Percentiles rank a stretch among this genome's conserved stretches.
Conservation (phyloP, 2,329 filamentous ascomycete genomes). For the Uncinocarpus reesii region DNA sequence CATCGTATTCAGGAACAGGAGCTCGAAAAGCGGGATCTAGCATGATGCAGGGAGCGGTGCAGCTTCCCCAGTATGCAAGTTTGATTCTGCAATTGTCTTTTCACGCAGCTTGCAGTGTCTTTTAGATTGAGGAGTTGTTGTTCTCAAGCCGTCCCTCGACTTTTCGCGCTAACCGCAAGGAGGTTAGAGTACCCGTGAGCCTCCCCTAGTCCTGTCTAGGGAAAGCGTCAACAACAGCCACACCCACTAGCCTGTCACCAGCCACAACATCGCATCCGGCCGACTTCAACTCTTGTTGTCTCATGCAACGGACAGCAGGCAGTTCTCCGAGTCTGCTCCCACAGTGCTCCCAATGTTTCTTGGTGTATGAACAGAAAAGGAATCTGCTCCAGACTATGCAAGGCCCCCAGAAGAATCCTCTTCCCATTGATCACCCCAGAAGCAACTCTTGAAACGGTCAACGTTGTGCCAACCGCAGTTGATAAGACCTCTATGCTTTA, state of each 20-base stretch:
- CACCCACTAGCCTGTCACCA: background rate
- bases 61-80: background rate
- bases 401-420: too few species aligned
- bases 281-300: background rate
- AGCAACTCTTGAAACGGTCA: too few species aligned
- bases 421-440: too few species aligned
- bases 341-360: too few species aligned
- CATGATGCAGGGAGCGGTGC: background rate
- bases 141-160: too few species aligned
- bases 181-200: background rate
- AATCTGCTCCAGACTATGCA: too few species aligned
- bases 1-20: background rate
- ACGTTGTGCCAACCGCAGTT: too few species aligned
- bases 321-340: too few species aligned
- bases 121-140: too few species aligned
- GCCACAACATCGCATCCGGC: slow-evolving; percentile 1
- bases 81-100: background rate
- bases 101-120: too few species aligned
- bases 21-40: background rate
- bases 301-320: slow-evolving; percentile 3
- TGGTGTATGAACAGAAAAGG: too few species aligned
- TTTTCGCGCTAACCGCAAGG: background rate
- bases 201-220: background rate
- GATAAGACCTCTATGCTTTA: too few species aligned
- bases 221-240: background rate